Percentiles rank a stretch among this genome's conserved stretches.
These are phyloP conservation scores for Medicago arabica DNA, from an alignment of 306 rosid species.

Conservation along the genomic window DNA sequence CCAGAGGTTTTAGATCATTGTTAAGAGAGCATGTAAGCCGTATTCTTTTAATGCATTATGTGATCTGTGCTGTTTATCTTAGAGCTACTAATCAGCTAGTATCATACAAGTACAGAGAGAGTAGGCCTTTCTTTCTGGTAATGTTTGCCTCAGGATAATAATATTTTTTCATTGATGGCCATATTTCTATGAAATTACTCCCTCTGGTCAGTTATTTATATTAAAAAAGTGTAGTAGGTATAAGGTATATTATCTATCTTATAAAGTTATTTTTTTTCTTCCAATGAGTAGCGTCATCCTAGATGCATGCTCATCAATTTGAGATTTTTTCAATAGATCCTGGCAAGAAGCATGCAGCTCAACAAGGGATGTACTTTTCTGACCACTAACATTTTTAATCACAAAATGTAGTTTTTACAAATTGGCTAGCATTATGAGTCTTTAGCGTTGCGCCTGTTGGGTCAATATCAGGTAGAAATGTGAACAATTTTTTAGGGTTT, in stretches of 20 bases:
- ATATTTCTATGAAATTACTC: conserved; percentile 34
- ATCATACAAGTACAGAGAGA: neutral
- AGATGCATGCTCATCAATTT: too few species aligned
- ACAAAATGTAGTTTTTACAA: conserved; percentile 17
- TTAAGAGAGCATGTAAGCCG: conserved; percentile 79
- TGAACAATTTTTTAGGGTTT: neutral
- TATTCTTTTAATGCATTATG: conserved; percentile 6
- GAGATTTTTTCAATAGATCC: too few species aligned
- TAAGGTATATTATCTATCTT: neutral
- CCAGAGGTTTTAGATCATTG: conserved; percentile 78
- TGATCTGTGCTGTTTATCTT: conserved; percentile 9
- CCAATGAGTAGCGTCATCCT: too few species aligned
- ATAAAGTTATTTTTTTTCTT: too few species aligned
- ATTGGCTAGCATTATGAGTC: conserved; percentile 20
- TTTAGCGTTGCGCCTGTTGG: conserved; percentile 6
- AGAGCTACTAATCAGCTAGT: neutral
- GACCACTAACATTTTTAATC: conserved; percentile 6
- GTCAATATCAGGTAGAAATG: neutral
- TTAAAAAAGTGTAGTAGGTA: conserved; percentile 6
- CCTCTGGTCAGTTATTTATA: neutral
- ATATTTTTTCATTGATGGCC: conserved; percentile 32
- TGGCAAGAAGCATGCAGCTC: neutral
- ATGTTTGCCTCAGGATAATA: neutral
- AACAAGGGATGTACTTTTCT: conserved; percentile 4
- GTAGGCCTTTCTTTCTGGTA: neutral